Evolutionary conservation across 192 early-diverging fungal genomes (phyloP).

Genomic region (Coemansia sp.): DNA sequence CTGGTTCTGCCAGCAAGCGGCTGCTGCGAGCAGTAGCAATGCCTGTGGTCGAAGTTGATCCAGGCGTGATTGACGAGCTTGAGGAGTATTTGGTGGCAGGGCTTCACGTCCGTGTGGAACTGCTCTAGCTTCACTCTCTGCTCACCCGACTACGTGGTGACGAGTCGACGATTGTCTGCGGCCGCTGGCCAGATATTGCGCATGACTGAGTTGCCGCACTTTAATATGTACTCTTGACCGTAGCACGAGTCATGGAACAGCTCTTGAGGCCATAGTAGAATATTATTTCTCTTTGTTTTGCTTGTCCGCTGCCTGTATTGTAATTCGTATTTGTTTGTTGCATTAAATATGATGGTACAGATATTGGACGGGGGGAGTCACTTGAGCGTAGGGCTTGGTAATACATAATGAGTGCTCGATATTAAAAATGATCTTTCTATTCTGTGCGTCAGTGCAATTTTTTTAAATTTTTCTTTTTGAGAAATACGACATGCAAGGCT

Average conservation of each 20-base stretch:
- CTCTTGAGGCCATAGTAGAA: background rate
- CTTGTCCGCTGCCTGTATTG: conserved; percentile 2
- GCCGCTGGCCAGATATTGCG: conserved; percentile 6
- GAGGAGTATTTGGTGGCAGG: conserved; percentile 41
- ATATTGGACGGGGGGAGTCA: conserved; percentile 16
- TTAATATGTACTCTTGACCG: background rate
- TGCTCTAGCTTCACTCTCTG: conserved; percentile 20
- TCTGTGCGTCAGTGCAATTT: background rate
- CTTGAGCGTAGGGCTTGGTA: conserved; percentile 14
- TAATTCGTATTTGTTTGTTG: conserved; percentile 11
- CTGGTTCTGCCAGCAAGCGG: background rate
- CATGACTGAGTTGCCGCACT: conserved; percentile 12
- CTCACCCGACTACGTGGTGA: conserved; percentile 3
- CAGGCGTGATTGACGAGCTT: conserved; percentile 31
- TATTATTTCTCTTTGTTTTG: conserved; percentile 1
- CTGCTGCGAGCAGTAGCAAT: conserved; percentile 13
- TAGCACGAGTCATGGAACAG: conserved; percentile 9
- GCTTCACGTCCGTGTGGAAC: conserved; percentile 30
- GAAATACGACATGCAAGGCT: conserved; percentile 4
- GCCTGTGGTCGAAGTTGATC: conserved; percentile 47
- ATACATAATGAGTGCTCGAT: background rate
- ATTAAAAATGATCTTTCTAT: background rate
- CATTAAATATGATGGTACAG: conserved; percentile 5
- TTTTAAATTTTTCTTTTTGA: background rate
- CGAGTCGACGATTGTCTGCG: background rate